These are phyloP conservation scores for Monosporascus sp. DNA, from an alignment of 2,329 filamentous ascomycete species.

Conservation along the genomic window DNA sequence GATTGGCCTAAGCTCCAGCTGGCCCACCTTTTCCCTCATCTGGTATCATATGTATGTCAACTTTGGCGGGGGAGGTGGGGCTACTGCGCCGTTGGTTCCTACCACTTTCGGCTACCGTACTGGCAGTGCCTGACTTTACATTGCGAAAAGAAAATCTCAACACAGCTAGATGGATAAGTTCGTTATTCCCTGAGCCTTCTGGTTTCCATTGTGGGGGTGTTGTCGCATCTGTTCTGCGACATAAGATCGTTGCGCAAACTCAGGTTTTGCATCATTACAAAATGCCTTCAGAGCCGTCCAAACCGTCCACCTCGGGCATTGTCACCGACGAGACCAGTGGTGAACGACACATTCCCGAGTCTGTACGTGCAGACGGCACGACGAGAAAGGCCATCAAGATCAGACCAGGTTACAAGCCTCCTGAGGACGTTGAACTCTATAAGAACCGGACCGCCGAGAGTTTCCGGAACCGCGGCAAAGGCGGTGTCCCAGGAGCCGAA, in stretches of 20 bases:
- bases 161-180: no score
- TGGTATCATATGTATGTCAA: background rate
- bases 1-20: slow-evolving; percentile 31
- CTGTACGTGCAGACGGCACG: slow-evolving; percentile 78
- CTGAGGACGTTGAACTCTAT: slow-evolving; percentile 94
- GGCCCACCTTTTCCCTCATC: slow-evolving; percentile 9
- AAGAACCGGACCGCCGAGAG: slow-evolving; percentile 85
- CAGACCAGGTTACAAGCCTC: slow-evolving; percentile 85
- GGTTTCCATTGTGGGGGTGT: no score
- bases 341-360: slow-evolving; percentile 84
- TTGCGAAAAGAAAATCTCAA: no score
- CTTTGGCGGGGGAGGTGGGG: background rate
- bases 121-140: no score
- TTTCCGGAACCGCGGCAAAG: slow-evolving; percentile 70
- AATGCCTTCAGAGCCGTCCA: slow-evolving; percentile 46
- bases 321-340: slow-evolving; percentile 72
- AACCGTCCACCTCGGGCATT: slow-evolving; percentile 63
- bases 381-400: slow-evolving; percentile 94
- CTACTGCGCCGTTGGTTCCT: background rate
- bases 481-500: slow-evolving; percentile 71
- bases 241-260: slow-evolving; percentile 2
- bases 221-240: no score
- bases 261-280: slow-evolving; percentile 10
- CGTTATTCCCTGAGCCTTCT: no score
- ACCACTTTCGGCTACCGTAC: background rate